Conservation (phyloP, 495 filamentous ascomycete species). For the Aspergillus mulundensis region DNA sequence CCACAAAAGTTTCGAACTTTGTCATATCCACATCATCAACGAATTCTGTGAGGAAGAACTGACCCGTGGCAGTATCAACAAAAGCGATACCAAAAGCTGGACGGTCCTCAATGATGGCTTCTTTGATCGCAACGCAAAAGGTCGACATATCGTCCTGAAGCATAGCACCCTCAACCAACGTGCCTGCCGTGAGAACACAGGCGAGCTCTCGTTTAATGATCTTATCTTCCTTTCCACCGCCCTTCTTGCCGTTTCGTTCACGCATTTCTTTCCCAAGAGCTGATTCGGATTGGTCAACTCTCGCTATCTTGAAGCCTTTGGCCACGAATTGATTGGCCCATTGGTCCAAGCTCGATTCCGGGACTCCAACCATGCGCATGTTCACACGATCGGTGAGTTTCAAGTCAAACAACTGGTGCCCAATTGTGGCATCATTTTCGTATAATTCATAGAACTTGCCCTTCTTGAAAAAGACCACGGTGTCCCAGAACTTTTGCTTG, state of each 20-base stretch:
- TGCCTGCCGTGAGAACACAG: conserved; percentile 86
- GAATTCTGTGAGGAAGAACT: conserved; percentile 90
- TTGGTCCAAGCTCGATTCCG: conserved; percentile 81
- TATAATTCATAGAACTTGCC: conserved; percentile 99
- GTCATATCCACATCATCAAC: conserved; percentile 91
- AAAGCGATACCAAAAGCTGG: conserved; percentile 90
- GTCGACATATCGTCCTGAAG: conserved; percentile 97
- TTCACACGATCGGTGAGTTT: conserved; percentile 98
- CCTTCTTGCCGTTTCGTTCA: conserved; percentile 62
- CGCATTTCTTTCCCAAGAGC: conserved; percentile 98
- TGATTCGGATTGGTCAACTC: conserved; percentile 94
- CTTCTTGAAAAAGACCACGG: conserved; percentile 99
- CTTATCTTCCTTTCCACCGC: conserved; percentile 67
- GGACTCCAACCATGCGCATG: conserved; percentile 97
- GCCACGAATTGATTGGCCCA: conserved; percentile 95
- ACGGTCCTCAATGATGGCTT: conserved; percentile 67
- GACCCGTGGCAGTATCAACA: conserved; percentile 92
- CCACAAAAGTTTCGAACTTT: conserved; percentile 96
- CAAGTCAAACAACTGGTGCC: conserved; percentile 93
- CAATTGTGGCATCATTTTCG: conserved; percentile 96
- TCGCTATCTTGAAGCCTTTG: conserved; percentile 92
- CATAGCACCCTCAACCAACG: conserved; percentile 93
- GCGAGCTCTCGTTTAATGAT: conserved; percentile 88
- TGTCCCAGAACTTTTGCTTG: conserved; percentile 96
- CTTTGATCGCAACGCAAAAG: conserved; percentile 95